Percentiles rank a stretch among this genome's conserved stretches.
Evolutionary conservation across 805 yeast genomes (phyloP).

Genomic region (Wickerhamomyces subpelliculosus): DNA sequence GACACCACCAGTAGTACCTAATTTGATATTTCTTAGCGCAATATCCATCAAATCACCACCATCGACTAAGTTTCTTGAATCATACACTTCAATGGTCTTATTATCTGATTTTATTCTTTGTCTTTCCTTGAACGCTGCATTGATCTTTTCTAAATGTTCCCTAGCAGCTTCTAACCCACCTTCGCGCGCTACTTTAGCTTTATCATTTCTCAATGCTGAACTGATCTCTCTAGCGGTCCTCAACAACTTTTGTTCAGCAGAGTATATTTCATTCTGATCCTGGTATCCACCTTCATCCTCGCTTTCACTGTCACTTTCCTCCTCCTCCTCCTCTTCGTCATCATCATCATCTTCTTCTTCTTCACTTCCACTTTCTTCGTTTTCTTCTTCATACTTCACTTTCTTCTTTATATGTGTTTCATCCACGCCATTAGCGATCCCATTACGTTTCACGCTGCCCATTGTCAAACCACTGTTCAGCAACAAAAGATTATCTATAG

Average conservation of each 20-base stretch:
- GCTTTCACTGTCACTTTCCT: conserved; percentile 1
- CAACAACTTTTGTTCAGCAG: conserved; percentile 23
- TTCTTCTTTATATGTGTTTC: neutral
- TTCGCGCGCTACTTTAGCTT: conserved; percentile 48
- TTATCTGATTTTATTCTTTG: conserved; percentile 28
- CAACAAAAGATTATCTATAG: too few relatives aligned
- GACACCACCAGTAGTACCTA: conserved; percentile 49
- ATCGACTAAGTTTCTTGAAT: conserved; percentile 55
- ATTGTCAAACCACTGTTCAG: neutral
- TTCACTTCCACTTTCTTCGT: conserved; percentile 1
- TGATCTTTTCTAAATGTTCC: conserved; percentile 37
- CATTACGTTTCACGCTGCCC: neutral
- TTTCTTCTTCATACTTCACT: conserved; percentile 1
- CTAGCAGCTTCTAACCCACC: conserved; percentile 47
- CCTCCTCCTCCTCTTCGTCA: conserved; percentile 7
- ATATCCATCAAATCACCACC: conserved; percentile 57
- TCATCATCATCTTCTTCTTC: conserved; percentile 6
- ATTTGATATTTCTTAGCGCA: conserved; percentile 52
- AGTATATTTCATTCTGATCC: neutral
- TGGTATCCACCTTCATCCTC: neutral
- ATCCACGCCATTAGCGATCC: neutral
- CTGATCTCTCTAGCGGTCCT: conserved; percentile 26
- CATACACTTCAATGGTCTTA: conserved; percentile 46
- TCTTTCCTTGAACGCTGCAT: conserved; percentile 38
- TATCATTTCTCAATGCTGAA: conserved; percentile 26